phyloP scores from a whole-genome alignment of 805 yeast species.

The Isabelozyma pseudorhagii region DNA sequence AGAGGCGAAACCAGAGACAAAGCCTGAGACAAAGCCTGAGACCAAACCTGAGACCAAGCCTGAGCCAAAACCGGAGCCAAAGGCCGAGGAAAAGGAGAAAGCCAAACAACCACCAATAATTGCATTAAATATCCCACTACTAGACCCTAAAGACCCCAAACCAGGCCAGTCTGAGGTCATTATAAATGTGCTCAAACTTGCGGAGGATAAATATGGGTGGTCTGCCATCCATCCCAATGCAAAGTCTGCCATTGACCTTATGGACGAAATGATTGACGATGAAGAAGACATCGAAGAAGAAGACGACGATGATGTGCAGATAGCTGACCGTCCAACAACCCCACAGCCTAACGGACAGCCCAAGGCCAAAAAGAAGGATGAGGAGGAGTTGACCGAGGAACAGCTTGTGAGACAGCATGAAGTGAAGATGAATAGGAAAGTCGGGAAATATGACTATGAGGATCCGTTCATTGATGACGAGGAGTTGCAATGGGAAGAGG shows the following conservation, averaged over 20 bases:
- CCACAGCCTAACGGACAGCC: background rate
- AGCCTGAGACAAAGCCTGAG: constrained; percentile 10
- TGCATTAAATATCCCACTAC: constrained; percentile 52
- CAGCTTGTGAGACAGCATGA: constrained; percentile 45
- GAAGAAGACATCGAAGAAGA: constrained; percentile 26
- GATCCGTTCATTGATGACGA: constrained; percentile 98
- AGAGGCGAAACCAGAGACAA: constrained; percentile 6
- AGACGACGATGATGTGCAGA: constrained; percentile 33
- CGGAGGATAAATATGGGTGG: constrained; percentile 86
- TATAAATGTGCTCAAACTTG: constrained; percentile 66
- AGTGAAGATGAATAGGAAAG: constrained; percentile 59
- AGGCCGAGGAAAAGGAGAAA: constrained; percentile 13
- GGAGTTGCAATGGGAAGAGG: constrained; percentile 90
- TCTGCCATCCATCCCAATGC: constrained; percentile 66
- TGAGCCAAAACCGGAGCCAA: constrained; percentile 15
- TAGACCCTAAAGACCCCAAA: constrained; percentile 42
- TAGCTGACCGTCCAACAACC: constrained; percentile 8
- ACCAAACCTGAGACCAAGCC: constrained; percentile 6
- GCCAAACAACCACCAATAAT: constrained; percentile 43
- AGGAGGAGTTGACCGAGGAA: constrained; percentile 34
- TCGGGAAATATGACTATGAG: constrained; percentile 86
- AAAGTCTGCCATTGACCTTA: constrained; percentile 50
- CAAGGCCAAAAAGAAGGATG: constrained; percentile 13
- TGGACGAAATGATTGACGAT: constrained; percentile 36
- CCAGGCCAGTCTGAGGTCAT: constrained; percentile 64